Evolutionary conservation across 805 yeast genomes (phyloP).

Genomic region (Kodamaea kaohsiungensis): DNA sequence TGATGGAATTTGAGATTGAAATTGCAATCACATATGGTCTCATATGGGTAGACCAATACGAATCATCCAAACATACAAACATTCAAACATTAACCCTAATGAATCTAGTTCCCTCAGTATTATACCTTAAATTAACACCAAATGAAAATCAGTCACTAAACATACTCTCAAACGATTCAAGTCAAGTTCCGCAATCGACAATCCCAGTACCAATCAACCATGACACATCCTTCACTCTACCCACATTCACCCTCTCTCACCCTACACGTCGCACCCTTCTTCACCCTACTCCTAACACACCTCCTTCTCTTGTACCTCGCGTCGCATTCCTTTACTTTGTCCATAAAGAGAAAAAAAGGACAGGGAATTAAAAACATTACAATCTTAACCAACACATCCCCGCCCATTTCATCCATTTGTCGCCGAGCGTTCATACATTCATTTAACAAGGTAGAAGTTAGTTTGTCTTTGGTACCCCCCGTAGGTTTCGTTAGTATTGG

Average conservation of each 20-base stretch:
- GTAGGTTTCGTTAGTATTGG: background rate
- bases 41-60: too few relatives aligned
- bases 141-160: too few relatives aligned
- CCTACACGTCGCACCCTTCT: background rate
- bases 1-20: too few relatives aligned
- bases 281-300: background rate
- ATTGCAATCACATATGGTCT: too few relatives aligned
- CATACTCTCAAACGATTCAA: too few relatives aligned
- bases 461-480: background rate
- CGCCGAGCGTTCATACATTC: background rate
- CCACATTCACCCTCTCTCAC: background rate
- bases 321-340: background rate
- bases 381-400: background rate
- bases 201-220: too few relatives aligned
- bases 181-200: too few relatives aligned
- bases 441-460: background rate
- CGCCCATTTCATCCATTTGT: background rate
- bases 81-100: too few relatives aligned
- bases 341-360: background rate
- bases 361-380: background rate
- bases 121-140: too few relatives aligned
- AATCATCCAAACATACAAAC: too few relatives aligned
- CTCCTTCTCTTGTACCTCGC: background rate
- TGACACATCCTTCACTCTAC: too few relatives aligned
- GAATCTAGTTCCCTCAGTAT: too few relatives aligned